Percentiles rank a stretch among this genome's conserved stretches.
Evolutionary conservation across 768 basidiomycete species (phyloP).

Genomic region (Nidula microcarpa): DNA sequence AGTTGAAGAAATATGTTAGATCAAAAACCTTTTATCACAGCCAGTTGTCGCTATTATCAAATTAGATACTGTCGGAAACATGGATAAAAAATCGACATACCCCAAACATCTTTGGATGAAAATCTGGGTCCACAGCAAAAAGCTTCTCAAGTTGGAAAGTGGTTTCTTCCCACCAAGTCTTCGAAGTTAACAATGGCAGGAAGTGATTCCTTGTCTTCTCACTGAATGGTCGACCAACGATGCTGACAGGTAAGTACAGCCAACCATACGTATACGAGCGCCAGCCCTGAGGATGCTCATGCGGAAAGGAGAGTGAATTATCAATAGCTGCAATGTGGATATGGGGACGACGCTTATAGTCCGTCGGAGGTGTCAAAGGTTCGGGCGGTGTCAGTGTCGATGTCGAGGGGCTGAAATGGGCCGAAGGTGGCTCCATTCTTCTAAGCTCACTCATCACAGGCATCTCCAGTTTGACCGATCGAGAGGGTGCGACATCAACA

Average conservation of each 20-base stretch:
- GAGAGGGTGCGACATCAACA: constrained; percentile 77
- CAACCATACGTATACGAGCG: constrained; percentile 85
- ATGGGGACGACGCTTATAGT: constrained; percentile 68
- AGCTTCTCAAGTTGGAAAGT: constrained; percentile 72
- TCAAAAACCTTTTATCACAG: constrained; percentile 75
- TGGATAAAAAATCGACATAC: constrained; percentile 31
- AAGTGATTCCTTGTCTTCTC: constrained; percentile 80
- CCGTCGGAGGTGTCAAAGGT: constrained; percentile 29
- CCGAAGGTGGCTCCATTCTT: constrained; percentile 33
- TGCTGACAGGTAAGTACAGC: constrained; percentile 80
- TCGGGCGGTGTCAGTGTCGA: constrained; percentile 31
- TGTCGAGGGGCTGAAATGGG: constrained; percentile 36
- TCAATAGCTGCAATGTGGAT: constrained; percentile 93
- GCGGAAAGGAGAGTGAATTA: constrained; percentile 89
- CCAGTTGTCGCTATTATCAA: constrained; percentile 64
- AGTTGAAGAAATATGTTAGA: not conserved
- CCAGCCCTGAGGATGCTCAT: constrained; percentile 81
- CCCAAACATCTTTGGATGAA: constrained; percentile 87
- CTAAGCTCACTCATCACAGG: constrained; percentile 72
- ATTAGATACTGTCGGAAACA: not conserved
- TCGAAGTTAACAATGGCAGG: constrained; percentile 77
- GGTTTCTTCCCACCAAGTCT: constrained; percentile 89
- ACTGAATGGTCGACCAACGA: constrained; percentile 85
- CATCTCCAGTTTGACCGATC: constrained; percentile 63
- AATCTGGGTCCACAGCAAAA: constrained; percentile 81